phyloP scores from a whole-genome alignment of 129 eudicot species.

The carrot (Daucus carota) region DNA sequence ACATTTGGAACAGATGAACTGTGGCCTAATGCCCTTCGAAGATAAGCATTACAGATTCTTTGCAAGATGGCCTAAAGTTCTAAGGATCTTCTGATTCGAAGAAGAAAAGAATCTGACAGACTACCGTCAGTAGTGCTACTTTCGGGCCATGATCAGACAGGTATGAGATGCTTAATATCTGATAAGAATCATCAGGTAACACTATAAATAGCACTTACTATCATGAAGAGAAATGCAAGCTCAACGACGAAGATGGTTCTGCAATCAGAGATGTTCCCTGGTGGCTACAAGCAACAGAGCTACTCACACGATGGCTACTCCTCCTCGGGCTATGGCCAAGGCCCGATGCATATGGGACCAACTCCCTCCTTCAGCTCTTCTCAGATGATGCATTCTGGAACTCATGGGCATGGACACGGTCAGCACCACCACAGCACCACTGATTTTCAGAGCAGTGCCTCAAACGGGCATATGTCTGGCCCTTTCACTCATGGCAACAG shows the following conservation, averaged over 20 bases:
- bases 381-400: slow-evolving; percentile 17
- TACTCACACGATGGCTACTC: slow-evolving; percentile 29
- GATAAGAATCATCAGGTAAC: slow-evolving; percentile 21
- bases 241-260: slow-evolving; percentile 32
- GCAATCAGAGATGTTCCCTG: slow-evolving; percentile 22
- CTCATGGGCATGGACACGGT: slow-evolving; percentile 24
- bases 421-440: slow-evolving; percentile 21
- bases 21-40: neutral
- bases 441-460: slow-evolving; percentile 22
- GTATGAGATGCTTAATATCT: slow-evolving; percentile 22
- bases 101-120: neutral
- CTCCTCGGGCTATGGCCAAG: slow-evolving; percentile 19
- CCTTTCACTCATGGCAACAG: neutral
- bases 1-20: neutral
- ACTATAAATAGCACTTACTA: slow-evolving; percentile 25
- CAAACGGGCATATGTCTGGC: slow-evolving; percentile 8
- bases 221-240: slow-evolving; percentile 4
- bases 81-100: neutral
- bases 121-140: neutral
- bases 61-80: slow-evolving; percentile 33
- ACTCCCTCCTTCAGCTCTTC: slow-evolving; percentile 13
- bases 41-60: neutral
- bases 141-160: slow-evolving; percentile 4
- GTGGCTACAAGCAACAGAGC: slow-evolving; percentile 31
- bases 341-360: slow-evolving; percentile 11